Conservation (phyloP, 2,329 filamentous ascomycete species). For the Beauveria scarabaeidicola region DNA sequence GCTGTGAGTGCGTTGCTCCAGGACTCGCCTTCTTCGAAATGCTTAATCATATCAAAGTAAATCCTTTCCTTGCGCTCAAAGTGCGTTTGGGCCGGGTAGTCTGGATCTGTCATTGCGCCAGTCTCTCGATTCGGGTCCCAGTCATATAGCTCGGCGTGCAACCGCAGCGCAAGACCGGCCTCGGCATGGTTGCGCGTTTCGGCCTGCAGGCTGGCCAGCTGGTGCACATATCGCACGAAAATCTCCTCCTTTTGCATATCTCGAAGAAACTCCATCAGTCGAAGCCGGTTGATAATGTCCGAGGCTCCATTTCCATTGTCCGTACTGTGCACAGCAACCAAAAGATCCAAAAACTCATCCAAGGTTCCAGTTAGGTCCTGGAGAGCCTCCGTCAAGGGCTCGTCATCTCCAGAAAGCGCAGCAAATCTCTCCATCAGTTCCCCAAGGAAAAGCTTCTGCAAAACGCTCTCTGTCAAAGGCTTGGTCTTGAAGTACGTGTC, state of each 20-base stretch:
- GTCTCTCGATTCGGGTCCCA: slow-evolving; percentile 71
- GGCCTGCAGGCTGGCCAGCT: slow-evolving; percentile 71
- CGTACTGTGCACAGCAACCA: slow-evolving; percentile 79
- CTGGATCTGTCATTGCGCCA: slow-evolving; percentile 59
- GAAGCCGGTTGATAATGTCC: slow-evolving; percentile 77
- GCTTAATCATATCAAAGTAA: slow-evolving; percentile 90
- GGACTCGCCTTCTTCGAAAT: slow-evolving; percentile 88
- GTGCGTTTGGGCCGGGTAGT: slow-evolving; percentile 72
- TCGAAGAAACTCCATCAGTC: slow-evolving; percentile 90
- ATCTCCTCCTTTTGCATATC: slow-evolving; percentile 98
- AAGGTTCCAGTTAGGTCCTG: slow-evolving; percentile 74
- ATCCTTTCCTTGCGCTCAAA: slow-evolving; percentile 90
- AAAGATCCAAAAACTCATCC: slow-evolving; percentile 81
- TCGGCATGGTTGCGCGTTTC: slow-evolving; percentile 73
- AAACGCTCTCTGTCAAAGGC: slow-evolving; percentile 74
- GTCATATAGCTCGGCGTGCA: slow-evolving; percentile 87
- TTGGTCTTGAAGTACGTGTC: slow-evolving; percentile 87
- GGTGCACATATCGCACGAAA: slow-evolving; percentile 91
- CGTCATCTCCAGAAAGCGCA: slow-evolving; percentile 53
- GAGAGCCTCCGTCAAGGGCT: slow-evolving; percentile 67
- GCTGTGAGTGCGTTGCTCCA: slow-evolving; percentile 83
- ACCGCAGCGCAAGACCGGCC: slow-evolving; percentile 76
- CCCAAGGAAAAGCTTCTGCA: slow-evolving; percentile 85
- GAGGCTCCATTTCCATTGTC: slow-evolving; percentile 66
- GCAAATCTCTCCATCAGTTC: slow-evolving; percentile 79